Conservation (phyloP, 176 grass and related monocot species). For the Lolium multiflorum region DNA sequence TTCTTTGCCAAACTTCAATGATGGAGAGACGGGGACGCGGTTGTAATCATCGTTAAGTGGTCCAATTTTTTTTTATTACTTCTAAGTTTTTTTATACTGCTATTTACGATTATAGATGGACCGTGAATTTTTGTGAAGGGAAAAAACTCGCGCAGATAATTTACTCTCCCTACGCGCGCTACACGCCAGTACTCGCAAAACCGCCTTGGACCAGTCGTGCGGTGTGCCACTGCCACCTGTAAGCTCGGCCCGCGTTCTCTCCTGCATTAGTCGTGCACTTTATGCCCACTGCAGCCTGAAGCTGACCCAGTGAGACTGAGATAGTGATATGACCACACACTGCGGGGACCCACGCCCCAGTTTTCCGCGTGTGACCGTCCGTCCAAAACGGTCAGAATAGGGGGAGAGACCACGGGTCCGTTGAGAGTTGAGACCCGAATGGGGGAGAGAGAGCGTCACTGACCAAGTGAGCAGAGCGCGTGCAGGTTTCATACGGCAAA, state of each 20-base stretch:
- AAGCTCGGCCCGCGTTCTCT: neutral
- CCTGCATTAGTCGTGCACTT: neutral
- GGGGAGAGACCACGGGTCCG: neutral
- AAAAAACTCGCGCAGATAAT: too few relatives aligned
- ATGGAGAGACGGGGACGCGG: too few relatives aligned
- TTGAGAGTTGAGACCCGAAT: neutral
- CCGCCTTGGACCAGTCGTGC: neutral
- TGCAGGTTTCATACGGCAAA: constrained; percentile 2
- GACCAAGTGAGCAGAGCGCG: neutral
- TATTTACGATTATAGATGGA: too few relatives aligned
- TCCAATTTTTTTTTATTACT: too few relatives aligned
- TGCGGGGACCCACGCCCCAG: neutral
- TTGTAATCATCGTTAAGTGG: too few relatives aligned
- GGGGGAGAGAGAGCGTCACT: constrained; percentile 7
- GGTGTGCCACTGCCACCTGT: neutral
- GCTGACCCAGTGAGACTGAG: neutral
- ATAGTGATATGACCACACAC: constrained; percentile 15
- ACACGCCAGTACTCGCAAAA: too few relatives aligned
- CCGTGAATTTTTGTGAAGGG: too few relatives aligned
- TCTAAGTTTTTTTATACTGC: too few relatives aligned
- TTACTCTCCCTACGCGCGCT: too few relatives aligned
- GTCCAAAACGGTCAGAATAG: constrained; percentile 13
- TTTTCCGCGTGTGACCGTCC: constrained; percentile 11
- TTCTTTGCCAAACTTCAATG: too few relatives aligned
- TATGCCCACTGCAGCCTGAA: neutral